A percentile compares a stretch with the other conserved stretches of the same genome.
Conservation (phyloP, 306 rosid species). For the Pterocarpus santalinus region DNA sequence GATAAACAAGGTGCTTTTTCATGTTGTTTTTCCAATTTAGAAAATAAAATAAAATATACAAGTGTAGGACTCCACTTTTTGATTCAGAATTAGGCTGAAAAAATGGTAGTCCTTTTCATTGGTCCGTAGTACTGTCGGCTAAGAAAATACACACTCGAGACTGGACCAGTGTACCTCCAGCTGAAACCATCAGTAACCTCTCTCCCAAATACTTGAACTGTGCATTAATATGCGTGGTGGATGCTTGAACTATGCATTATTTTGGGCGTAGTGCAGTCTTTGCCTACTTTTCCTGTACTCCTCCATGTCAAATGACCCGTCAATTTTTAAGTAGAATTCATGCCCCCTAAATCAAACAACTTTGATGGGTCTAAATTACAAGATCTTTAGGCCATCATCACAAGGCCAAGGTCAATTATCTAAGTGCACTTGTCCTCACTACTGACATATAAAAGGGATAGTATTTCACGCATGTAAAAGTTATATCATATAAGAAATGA, state of each 20-base stretch:
- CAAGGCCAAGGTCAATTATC: constrained; percentile 25
- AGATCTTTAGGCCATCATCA: not conserved
- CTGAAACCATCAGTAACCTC: constrained; percentile 51
- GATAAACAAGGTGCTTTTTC: not conserved
- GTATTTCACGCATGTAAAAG: constrained; percentile 12
- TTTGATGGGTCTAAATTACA: constrained; percentile 23
- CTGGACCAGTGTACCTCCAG: constrained; percentile 51
- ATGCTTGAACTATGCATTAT: constrained; percentile 38
- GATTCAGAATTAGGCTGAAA: constrained; percentile 53
- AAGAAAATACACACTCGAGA: constrained; percentile 36
- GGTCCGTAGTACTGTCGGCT: constrained; percentile 40
- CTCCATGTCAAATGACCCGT: not conserved
- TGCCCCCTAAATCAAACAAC: not conserved
- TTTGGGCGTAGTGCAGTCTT: constrained; percentile 42
- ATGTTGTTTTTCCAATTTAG: not conserved
- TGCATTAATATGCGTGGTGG: constrained; percentile 34
- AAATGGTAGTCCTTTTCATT: constrained; percentile 29
- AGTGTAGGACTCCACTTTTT: constrained; percentile 36
- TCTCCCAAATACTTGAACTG: constrained; percentile 8
- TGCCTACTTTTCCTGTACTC: not conserved
- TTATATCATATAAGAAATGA: too few species aligned
- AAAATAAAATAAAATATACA: not conserved
- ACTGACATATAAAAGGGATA: not conserved
- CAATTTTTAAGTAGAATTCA: constrained; percentile 22
- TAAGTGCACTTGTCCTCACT: constrained; percentile 25